phyloP scores from a whole-genome alignment of 2,329 filamentous ascomycete genomes.

The Venturia oleaginea region DNA sequence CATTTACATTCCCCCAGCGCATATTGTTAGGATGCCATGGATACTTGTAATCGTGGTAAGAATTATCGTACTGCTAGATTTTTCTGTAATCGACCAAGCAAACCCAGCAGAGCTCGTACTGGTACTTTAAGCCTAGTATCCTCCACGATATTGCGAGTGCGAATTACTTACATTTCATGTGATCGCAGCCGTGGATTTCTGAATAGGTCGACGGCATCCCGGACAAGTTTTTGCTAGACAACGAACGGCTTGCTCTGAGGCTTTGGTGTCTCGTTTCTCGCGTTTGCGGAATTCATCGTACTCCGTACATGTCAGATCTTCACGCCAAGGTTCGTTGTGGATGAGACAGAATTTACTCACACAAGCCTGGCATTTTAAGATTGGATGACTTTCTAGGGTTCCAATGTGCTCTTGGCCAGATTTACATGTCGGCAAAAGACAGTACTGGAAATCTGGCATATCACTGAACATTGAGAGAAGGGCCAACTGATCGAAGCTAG shows the following conservation, averaged over 20 bases:
- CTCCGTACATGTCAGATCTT: background rate
- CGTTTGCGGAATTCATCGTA: background rate
- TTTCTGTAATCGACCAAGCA: background rate
- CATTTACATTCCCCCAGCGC: background rate
- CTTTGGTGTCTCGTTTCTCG: background rate
- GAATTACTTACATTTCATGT: background rate
- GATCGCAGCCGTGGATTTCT: background rate
- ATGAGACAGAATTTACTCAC: background rate
- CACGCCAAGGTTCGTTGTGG: background rate
- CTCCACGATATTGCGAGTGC: too few relatives aligned
- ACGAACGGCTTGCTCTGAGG: background rate
- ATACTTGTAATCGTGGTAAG: background rate
- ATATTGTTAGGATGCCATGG: background rate
- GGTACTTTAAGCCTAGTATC: background rate
- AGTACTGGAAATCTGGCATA: background rate
- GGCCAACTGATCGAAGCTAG: background rate
- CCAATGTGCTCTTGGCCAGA: background rate
- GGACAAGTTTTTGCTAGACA: background rate
- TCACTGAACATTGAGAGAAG: background rate
- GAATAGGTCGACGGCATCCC: background rate
- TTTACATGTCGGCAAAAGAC: background rate
- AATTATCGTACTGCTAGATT: background rate
- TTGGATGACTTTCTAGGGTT: background rate
- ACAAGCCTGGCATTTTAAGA: background rate
- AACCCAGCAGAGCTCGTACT: background rate